Conservation (phyloP, 306 rosid genomes). For the Prunus salicina region DNA sequence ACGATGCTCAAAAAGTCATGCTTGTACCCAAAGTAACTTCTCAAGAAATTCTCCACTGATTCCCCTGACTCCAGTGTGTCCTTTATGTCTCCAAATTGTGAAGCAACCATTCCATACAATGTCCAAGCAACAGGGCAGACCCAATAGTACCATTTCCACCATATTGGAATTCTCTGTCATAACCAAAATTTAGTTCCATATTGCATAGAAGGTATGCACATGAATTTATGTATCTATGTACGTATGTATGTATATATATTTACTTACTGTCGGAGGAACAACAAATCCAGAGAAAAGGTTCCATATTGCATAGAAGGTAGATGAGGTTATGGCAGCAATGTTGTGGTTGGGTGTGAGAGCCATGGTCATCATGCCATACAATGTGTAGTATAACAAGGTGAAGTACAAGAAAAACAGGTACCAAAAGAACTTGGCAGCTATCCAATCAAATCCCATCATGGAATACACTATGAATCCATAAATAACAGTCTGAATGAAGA, state of each 20-base stretch:
- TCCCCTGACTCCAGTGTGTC: conserved; percentile 61
- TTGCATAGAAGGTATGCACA: not conserved
- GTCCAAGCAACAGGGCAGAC: conserved; percentile 82
- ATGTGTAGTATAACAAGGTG: conserved; percentile 69
- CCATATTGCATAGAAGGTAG: conserved; percentile 71
- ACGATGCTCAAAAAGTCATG: conserved; percentile 54
- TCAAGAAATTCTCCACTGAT: conserved; percentile 56
- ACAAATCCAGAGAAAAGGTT: conserved; percentile 85
- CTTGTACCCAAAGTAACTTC: conserved; percentile 64
- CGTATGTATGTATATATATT: not conserved
- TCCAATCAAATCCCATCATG: conserved; percentile 68
- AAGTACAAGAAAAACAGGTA: conserved; percentile 81
- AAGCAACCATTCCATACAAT: conserved; percentile 56
- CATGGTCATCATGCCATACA: conserved; percentile 87
- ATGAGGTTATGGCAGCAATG: conserved; percentile 60
- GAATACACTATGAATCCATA: conserved; percentile 65
- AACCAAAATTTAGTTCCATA: not conserved
- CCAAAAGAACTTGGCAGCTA: conserved; percentile 63
- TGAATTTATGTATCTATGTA: not conserved
- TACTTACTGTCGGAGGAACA: conserved; percentile 64
- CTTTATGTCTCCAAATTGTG: conserved; percentile 73
- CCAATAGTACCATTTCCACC: conserved; percentile 97
- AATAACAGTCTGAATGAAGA: conserved; percentile 53
- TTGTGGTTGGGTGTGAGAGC: conserved; percentile 71
- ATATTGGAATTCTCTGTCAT: conserved; percentile 76